A percentile compares a stretch with the other conserved stretches of the same genome.
These are phyloP conservation scores for Cucurbita ficifolia DNA, from an alignment of 306 rosid species.

Conservation along the genomic window DNA sequence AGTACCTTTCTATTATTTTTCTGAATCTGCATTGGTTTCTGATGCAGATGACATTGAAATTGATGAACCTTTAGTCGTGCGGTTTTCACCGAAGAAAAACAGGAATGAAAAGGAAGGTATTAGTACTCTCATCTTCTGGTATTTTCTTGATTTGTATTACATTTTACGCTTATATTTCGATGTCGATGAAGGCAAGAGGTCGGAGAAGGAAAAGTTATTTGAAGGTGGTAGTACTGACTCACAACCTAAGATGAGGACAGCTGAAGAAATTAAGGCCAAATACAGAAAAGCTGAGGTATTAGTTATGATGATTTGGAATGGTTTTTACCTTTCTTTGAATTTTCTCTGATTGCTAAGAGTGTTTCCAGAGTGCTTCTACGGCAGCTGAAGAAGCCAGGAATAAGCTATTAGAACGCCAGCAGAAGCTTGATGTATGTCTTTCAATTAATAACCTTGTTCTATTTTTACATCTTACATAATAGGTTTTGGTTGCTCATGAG, in stretches of 20 bases:
- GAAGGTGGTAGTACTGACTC: slow-evolving; percentile 30
- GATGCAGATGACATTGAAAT: slow-evolving; percentile 55
- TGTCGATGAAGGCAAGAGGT: slow-evolving; percentile 38
- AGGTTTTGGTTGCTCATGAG: not conserved
- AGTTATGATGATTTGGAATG: not conserved
- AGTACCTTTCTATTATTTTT: slow-evolving; percentile 1
- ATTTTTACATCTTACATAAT: not conserved
- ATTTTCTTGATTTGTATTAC: not conserved
- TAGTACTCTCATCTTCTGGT: slow-evolving; percentile 8
- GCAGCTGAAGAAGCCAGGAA: slow-evolving; percentile 71
- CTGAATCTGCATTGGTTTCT: slow-evolving; percentile 12
- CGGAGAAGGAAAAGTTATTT: slow-evolving; percentile 45
- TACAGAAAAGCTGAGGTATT: slow-evolving; percentile 47
- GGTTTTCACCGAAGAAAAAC: slow-evolving; percentile 20
- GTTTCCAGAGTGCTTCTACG: slow-evolving; percentile 52
- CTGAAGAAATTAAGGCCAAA: slow-evolving; percentile 82
- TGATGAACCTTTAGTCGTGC: slow-evolving; percentile 32
- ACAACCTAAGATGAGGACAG: slow-evolving; percentile 48
- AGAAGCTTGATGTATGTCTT: slow-evolving; percentile 62
- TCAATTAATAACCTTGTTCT: not conserved
- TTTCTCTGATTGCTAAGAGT: slow-evolving; percentile 10
- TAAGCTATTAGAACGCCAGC: slow-evolving; percentile 57
- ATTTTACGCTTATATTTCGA: slow-evolving; percentile 2
- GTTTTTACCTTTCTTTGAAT: slow-evolving; percentile 1
- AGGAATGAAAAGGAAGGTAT: slow-evolving; percentile 45